A percentile compares a stretch with the other conserved stretches of the same genome.
phyloP scores from a whole-genome alignment of 345 rosid species.

The Boechera divaricarpa region DNA sequence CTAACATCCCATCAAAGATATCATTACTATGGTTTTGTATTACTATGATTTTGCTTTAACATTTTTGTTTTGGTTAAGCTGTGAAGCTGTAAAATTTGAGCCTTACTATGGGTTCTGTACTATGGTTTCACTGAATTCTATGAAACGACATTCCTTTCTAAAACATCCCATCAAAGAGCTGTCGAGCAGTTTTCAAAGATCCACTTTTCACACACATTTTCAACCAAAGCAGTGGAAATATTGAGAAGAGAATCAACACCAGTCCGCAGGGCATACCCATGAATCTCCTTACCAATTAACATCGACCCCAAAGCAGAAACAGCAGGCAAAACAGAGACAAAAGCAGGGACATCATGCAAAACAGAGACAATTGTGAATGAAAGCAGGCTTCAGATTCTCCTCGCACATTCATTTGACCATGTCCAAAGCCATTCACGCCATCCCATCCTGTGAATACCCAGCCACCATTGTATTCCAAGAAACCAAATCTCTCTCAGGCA shows the following conservation, averaged over 20 bases:
- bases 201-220: slow-evolving; percentile 78
- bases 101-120: no score
- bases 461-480: slow-evolving; percentile 86
- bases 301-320: slow-evolving; percentile 55
- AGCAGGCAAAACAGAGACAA: slow-evolving; percentile 41
- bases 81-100: no score
- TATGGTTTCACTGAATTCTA: slow-evolving; percentile 77
- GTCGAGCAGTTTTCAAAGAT: slow-evolving; percentile 53
- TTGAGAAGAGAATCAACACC: slow-evolving; percentile 69
- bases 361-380: slow-evolving; percentile 67
- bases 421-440: slow-evolving; percentile 59
- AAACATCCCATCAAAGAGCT: slow-evolving; percentile 63
- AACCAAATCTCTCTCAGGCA: slow-evolving; percentile 82
- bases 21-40: no score
- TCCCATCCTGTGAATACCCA: slow-evolving; percentile 77
- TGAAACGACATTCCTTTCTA: slow-evolving; percentile 59
- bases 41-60: no score
- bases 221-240: slow-evolving; percentile 69
- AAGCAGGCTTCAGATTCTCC: slow-evolving; percentile 69
- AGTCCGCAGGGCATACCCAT: slow-evolving; percentile 64
- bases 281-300: slow-evolving; percentile 66
- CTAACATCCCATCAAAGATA: no score
- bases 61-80: no score
- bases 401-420: slow-evolving; percentile 64
- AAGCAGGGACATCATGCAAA: slow-evolving; percentile 42